These are phyloP conservation scores for Nematodospora anomalae DNA, from an alignment of 1,139 yeast species.

Conservation along the genomic window DNA sequence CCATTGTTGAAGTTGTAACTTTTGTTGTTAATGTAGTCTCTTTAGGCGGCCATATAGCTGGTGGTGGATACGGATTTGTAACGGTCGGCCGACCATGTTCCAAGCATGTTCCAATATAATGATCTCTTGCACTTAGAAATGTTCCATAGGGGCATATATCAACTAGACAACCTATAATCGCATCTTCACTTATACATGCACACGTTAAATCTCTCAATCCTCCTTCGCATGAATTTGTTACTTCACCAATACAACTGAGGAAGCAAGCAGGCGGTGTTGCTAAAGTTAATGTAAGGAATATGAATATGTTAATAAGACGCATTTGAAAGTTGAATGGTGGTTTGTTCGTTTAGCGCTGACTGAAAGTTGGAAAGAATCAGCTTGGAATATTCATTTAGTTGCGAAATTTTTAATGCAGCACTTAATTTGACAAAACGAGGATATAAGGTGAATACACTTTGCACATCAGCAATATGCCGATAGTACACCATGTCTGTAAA, in stretches of 20 bases:
- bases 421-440: no score
- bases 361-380: neutral
- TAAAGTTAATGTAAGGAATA: slow-evolving; percentile 9
- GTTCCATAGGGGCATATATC: slow-evolving; percentile 51
- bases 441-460: no score
- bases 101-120: slow-evolving; percentile 53
- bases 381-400: neutral
- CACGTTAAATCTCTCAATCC: slow-evolving; percentile 39
- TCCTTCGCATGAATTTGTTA: slow-evolving; percentile 34
- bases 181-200: slow-evolving; percentile 38
- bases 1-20: neutral
- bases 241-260: slow-evolving; percentile 42
- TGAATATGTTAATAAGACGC: slow-evolving; percentile 6
- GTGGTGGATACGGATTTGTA: slow-evolving; percentile 15
- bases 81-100: slow-evolving; percentile 30
- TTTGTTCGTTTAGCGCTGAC: slow-evolving; percentile 8
- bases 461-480: no score
- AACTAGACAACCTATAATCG: slow-evolving; percentile 45
- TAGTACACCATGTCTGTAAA: no score
- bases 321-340: neutral
- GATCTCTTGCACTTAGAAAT: slow-evolving; percentile 53
- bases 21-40: neutral
- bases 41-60: slow-evolving; percentile 13
- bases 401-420: neutral
- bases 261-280: slow-evolving; percentile 60